A percentile compares a stretch with the other conserved stretches of the same genome.
These are phyloP conservation scores for Globisporangium polare DNA, from an alignment of 352 stramenopile species.

Conservation along the genomic window DNA sequence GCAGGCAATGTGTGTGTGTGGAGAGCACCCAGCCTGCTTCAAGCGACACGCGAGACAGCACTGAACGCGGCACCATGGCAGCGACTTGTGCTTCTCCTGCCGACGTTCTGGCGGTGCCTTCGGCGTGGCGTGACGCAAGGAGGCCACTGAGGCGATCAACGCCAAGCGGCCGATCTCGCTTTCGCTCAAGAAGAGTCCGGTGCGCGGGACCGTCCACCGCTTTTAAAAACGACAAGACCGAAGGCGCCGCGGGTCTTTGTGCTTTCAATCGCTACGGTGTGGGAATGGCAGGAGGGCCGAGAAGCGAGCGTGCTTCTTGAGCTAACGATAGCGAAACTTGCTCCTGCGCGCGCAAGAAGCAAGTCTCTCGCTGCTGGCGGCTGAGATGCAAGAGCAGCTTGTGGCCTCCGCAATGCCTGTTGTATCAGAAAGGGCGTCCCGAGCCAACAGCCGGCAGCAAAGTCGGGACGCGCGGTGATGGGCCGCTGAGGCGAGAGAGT, in stretches of 20 bases:
- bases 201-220: not conserved
- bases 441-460: not conserved
- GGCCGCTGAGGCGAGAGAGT: conserved; percentile 2
- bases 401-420: too few relatives aligned
- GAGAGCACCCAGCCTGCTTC: too few relatives aligned
- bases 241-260: not conserved
- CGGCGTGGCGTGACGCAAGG: not conserved
- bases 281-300: too few relatives aligned
- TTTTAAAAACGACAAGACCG: not conserved
- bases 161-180: not conserved
- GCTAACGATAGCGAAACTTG: not conserved
- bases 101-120: not conserved
- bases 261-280: not conserved
- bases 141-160: not conserved
- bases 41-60: too few relatives aligned
- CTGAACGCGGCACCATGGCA: too few relatives aligned
- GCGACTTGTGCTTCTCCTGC: not conserved
- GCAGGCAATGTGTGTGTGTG: too few relatives aligned
- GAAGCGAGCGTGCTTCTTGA: too few relatives aligned
- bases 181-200: conserved; percentile 3
- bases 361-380: too few relatives aligned
- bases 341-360: not conserved
- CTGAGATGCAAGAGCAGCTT: too few relatives aligned
- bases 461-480: not conserved
- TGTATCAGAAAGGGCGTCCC: conserved; percentile 1